phyloP scores from a whole-genome alignment of 306 rosid genomes.

The Rosa chinensis region DNA sequence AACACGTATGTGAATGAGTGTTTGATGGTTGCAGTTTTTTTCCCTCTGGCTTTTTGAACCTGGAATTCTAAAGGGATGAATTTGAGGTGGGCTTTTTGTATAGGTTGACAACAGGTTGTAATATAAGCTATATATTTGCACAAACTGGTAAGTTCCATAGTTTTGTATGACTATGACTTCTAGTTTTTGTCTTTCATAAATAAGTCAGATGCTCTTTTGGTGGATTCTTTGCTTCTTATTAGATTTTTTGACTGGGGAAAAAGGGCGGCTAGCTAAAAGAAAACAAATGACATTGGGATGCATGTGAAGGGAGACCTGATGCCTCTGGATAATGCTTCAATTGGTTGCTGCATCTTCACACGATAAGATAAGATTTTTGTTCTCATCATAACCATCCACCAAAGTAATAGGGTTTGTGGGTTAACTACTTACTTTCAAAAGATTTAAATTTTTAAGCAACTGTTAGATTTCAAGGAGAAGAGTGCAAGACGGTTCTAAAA shows the following conservation, averaged over 20 bases:
- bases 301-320: slow-evolving; percentile 11
- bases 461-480: neutral
- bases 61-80: slow-evolving; percentile 46
- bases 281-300: neutral
- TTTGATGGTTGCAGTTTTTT: slow-evolving; percentile 51
- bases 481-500: neutral
- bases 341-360: slow-evolving; percentile 1
- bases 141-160: slow-evolving; percentile 44
- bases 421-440: neutral
- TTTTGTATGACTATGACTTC: slow-evolving; percentile 48
- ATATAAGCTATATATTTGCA: slow-evolving; percentile 54
- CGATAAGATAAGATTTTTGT: neutral
- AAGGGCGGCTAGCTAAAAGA: neutral
- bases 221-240: slow-evolving; percentile 13
- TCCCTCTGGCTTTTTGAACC: slow-evolving; percentile 44
- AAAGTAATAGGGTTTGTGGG: neutral
- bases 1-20: slow-evolving; percentile 55
- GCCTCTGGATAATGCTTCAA: neutral
- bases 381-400: neutral
- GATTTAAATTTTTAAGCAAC: neutral
- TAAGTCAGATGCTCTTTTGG: slow-evolving; percentile 16
- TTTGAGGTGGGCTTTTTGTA: slow-evolving; percentile 69
- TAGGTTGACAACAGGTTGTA: slow-evolving; percentile 67
- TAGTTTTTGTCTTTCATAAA: slow-evolving; percentile 26
- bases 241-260: neutral